Base-by-base conservation (phyloP, 345 rosid species). In the Kernera saxatilis region DNA sequence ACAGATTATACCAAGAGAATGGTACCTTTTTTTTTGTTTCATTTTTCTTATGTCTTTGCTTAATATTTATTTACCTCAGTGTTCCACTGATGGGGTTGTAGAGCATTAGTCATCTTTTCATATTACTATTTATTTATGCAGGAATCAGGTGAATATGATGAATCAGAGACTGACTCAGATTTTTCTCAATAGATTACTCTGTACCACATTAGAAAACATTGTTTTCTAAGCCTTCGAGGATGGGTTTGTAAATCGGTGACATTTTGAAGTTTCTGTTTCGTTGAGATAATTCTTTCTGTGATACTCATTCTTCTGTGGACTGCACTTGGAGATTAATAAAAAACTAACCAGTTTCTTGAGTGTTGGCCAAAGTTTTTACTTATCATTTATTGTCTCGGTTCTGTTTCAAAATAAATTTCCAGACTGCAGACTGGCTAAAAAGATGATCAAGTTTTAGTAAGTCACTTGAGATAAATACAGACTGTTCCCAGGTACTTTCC, bases 91-190 rank as follows among this genome's bases (percentile, higher is more conserved):
- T 44, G 15, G 32, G 4, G 9, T 61, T 70, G 39, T 56, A 40
- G 19, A 43, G 49, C 41, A 37, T 14, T 48, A 51, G 72, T 19
- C 49, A 53, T 10, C 10, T 56, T 61, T 70, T 50, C 57, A 15
- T 64, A 39, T 64, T 58, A 27, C 35, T 73, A 52, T 43, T 10
- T 58, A 18, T 3, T 48, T 25, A 43, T 79, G 81, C 85, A 91
- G 98, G 97, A 85, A 82, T 85, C 80, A 7, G 88, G 91, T 23
- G 91, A 83, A 64, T 73, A 61, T 55, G 79, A 80, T 49, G 91
- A 86, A 78, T 73, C 76, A 6, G 97, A 85, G 60, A 85, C 83
- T 1, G 87, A 84, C 60, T 87, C 96, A 1, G 92, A 90, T 22
- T 85, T 55, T 58, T 87, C 87, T 35, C 82, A 78, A 46, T 85